Percentiles rank a stretch among this genome's conserved stretches.
phyloP scores from a whole-genome alignment of 2,329 filamentous ascomycete genomes.

The Fusarium gaditjirri region DNA sequence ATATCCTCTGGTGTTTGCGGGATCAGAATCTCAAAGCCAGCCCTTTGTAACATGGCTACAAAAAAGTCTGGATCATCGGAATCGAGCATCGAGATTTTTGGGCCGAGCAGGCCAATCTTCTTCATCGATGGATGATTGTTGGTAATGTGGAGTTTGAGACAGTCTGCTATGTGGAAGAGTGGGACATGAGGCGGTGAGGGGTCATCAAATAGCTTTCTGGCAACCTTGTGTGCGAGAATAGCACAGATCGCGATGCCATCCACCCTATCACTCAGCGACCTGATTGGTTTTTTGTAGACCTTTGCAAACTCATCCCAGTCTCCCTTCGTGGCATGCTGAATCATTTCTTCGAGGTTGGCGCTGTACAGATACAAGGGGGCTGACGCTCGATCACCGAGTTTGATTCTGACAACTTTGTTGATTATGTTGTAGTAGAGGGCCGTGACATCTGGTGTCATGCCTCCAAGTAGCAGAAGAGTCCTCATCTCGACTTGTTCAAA shows the following conservation, averaged over 20 bases:
- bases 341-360: conserved; percentile 9
- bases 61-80: neutral
- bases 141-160: neutral
- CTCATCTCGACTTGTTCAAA: neutral
- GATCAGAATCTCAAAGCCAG: neutral
- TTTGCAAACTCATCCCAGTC: neutral
- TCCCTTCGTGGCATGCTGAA: neutral
- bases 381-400: neutral
- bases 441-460: conserved; percentile 2
- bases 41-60: neutral
- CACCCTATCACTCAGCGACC: neutral
- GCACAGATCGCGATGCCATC: conserved; percentile 1
- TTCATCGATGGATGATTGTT: neutral
- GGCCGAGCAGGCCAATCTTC: neutral
- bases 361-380: conserved; percentile 1
- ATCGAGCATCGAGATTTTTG: neutral
- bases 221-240: conserved; percentile 2
- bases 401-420: neutral
- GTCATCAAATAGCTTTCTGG: neutral
- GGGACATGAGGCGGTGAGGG: neutral
- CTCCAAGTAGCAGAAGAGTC: neutral
- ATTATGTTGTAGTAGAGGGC: neutral
- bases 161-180: neutral
- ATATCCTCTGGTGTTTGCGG: neutral
- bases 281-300: neutral